Percentiles rank a stretch among this genome's conserved stretches.
These are phyloP conservation scores for Aureobasidium pullulans DNA, from an alignment of 2,329 filamentous ascomycete species.

Conservation along the genomic window DNA sequence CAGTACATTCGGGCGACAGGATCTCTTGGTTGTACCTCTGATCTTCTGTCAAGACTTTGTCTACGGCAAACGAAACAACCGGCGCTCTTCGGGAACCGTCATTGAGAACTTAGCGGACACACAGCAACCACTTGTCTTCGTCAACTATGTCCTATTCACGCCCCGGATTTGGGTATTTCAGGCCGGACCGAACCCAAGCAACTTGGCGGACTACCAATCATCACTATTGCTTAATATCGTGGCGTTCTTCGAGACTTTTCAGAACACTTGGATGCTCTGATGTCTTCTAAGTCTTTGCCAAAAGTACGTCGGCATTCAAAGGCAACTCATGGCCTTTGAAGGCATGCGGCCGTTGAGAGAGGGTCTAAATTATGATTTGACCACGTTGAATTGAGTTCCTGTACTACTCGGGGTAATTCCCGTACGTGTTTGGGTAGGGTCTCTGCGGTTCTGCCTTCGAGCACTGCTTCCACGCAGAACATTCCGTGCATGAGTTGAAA, in stretches of 20 bases:
- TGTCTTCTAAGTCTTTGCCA: background rate
- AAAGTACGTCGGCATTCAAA: background rate
- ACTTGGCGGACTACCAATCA: background rate
- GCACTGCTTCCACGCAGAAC: background rate
- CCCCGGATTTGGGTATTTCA: background rate
- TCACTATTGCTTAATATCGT: background rate
- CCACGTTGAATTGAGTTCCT: background rate
- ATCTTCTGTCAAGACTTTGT: background rate
- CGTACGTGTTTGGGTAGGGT: background rate
- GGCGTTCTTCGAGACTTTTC: background rate
- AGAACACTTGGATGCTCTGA: background rate
- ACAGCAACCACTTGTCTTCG: background rate
- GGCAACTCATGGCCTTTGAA: background rate
- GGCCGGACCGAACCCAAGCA: background rate
- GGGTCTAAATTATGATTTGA: background rate
- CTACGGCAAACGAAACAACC: background rate
- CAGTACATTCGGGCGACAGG: background rate
- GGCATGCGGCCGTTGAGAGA: background rate
- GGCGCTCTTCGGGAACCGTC: background rate
- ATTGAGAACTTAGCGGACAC: background rate
- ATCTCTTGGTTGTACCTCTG: background rate
- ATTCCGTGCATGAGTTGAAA: background rate
- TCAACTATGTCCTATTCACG: background rate
- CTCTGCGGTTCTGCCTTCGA: background rate
- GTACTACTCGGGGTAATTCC: background rate